Conservation (phyloP, 2,329 filamentous ascomycete species). For the Cladosporium sphaerospermum region DNA sequence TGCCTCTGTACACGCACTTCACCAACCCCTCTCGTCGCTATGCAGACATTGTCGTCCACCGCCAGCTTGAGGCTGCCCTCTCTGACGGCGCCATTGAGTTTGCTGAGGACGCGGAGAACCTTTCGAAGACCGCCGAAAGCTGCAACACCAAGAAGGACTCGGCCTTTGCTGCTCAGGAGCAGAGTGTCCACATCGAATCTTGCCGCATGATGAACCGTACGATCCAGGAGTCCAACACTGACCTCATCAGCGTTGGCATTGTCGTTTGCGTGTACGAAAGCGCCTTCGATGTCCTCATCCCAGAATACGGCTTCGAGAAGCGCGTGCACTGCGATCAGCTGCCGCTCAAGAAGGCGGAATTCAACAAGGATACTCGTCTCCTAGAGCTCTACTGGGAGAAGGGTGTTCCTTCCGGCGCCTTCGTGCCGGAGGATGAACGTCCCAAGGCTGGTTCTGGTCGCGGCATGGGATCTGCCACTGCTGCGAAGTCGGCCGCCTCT, state of each 20-base stretch:
- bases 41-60: slow-evolving; percentile 89
- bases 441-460: slow-evolving; percentile 71
- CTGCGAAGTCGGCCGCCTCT: slow-evolving; percentile 75
- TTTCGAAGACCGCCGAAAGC: slow-evolving; percentile 87
- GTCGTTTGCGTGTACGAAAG: slow-evolving; percentile 97
- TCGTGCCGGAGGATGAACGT: slow-evolving; percentile 92
- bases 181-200: slow-evolving; percentile 97
- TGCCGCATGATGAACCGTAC: slow-evolving; percentile 94
- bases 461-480: slow-evolving; percentile 51
- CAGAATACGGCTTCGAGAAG: slow-evolving; percentile 98
- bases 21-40: slow-evolving; percentile 93
- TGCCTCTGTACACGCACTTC: slow-evolving; percentile 94
- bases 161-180: slow-evolving; percentile 92
- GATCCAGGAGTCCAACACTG: slow-evolving; percentile 76
- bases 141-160: slow-evolving; percentile 99
- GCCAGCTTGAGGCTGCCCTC: slow-evolving; percentile 81
- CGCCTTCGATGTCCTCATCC: slow-evolving; percentile 95
- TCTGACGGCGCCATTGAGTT: slow-evolving; percentile 79
- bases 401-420: slow-evolving; percentile 91
- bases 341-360: slow-evolving; percentile 98
- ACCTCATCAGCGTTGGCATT: slow-evolving; percentile 91
- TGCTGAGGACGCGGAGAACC: slow-evolving; percentile 76
- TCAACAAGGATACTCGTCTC: slow-evolving; percentile 89
- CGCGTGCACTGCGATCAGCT: slow-evolving; percentile 97
- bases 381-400: slow-evolving; percentile 99